phyloP scores from a whole-genome alignment of 1,284 basidiomycete species.

The Trametes polyzona region DNA sequence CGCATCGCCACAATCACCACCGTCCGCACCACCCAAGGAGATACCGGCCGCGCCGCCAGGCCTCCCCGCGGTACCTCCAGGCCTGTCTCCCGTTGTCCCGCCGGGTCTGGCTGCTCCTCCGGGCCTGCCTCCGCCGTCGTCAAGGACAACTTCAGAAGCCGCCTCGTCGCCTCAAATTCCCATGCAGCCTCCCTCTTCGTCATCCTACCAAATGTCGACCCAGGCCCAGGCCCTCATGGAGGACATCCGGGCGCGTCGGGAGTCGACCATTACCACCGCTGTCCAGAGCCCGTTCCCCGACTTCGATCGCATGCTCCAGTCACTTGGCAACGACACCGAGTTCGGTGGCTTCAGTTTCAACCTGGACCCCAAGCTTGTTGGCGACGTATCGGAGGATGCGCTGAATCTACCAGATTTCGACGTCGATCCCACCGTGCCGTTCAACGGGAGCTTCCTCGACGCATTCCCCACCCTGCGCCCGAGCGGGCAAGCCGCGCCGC shows the following conservation, averaged over 20 bases:
- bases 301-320: constrained; percentile 79
- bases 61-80: constrained; percentile 42
- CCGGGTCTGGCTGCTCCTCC: constrained; percentile 71
- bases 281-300: constrained; percentile 86
- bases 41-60: constrained; percentile 50
- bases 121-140: constrained; percentile 57
- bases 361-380: constrained; percentile 74
- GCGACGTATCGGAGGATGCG: constrained; percentile 47
- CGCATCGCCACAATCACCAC: constrained; percentile 21
- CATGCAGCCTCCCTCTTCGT: constrained; percentile 52
- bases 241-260: constrained; percentile 79
- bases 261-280: constrained; percentile 52
- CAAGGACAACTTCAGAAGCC: constrained; percentile 50
- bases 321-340: constrained; percentile 58
- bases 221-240: constrained; percentile 85
- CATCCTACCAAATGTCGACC: constrained; percentile 85
- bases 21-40: constrained; percentile 9
- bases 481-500: constrained; percentile 35
- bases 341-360: constrained; percentile 81
- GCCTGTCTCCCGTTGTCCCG: constrained; percentile 47
- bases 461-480: constrained; percentile 64
- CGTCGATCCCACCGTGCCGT: constrained; percentile 54
- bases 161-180: constrained; percentile 60
- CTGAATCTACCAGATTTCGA: constrained; percentile 57
- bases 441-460: constrained; percentile 65